Evolutionary conservation across 352 stramenopile genomes (phyloP), one percentile per base, ranked within the genome.

Genomic region (Pythium dissotocum): DNA sequence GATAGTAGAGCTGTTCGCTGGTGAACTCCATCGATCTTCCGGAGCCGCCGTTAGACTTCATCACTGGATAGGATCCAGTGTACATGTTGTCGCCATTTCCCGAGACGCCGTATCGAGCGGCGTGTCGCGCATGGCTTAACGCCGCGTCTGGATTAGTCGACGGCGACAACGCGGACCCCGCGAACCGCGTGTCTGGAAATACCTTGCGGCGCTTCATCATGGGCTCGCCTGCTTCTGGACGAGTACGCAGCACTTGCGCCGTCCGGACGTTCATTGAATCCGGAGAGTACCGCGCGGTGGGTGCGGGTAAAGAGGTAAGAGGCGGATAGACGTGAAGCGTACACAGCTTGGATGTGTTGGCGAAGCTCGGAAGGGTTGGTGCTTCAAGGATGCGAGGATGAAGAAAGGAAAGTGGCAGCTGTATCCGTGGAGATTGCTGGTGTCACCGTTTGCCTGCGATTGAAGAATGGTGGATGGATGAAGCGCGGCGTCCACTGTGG

Each of bases 271-370:
- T 52, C 6, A 28, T 13, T 52, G 44, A 24, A 52, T 52, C 44
- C 44, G 44, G 44, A 52, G 44, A 1, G 44, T 14, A 13, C n/a
- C 6, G 44, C 44, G 44, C 10, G n/a, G 18, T 14, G 44, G 7
- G 36, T 10, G 36, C 36, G 2, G 36, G 36, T 10, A 42, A 32
- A 6, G 44, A 52, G n/a, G 44, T 8, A 32, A 53, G 28, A 46
- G 35, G 4, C 35, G 61, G 61, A 8, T 46, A 68, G 42, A 68
- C 61, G 61, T 58, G 61, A 26, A 68, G 61, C 30, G 61, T 53
- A 48, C 53, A 61, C 61, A 68, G n/a, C 2, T 46, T 65, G 24
- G 58, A 52, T 33, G 38, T 24, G 46, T 51, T 28, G 36, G 36
- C 14, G 36, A 38, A 9, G 33, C 33, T 9, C 33, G 5, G 36